phyloP scores from a whole-genome alignment of 1,139 yeast species.

The Kodamaea ohmeri region DNA sequence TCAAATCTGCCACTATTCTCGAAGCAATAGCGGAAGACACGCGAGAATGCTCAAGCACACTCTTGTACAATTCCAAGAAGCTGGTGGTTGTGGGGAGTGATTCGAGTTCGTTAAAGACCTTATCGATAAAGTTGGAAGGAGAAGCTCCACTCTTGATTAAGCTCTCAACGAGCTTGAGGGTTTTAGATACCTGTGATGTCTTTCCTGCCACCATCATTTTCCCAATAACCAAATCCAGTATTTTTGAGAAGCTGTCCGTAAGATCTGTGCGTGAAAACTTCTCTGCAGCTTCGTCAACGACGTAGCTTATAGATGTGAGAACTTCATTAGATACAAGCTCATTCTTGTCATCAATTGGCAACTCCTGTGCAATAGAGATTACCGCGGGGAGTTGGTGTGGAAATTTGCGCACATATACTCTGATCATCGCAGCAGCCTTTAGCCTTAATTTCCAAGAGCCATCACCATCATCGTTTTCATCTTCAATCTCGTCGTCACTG shows the following conservation, averaged over 20 bases:
- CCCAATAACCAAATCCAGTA: conserved; percentile 20
- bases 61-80: conserved; percentile 17
- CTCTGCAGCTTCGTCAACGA: conserved; percentile 19
- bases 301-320: conserved; percentile 29
- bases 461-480: conserved; percentile 44
- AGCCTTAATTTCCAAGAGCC: conserved; percentile 71
- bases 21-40: conserved; percentile 19
- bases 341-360: conserved; percentile 38
- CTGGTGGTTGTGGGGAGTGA: not conserved
- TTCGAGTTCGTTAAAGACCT: conserved; percentile 16
- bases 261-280: not conserved
- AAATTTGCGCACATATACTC: conserved; percentile 35
- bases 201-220: conserved; percentile 21
- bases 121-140: conserved; percentile 12
- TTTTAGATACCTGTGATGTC: conserved; percentile 23
- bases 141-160: conserved; percentile 15
- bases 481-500: conserved; percentile 39
- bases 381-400: conserved; percentile 22
- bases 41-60: conserved; percentile 18
- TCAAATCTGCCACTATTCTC: conserved; percentile 43
- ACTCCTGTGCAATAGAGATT: conserved; percentile 10
- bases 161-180: conserved; percentile 30
- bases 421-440: conserved; percentile 47
- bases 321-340: conserved; percentile 40
- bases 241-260: conserved; percentile 15